These are phyloP conservation scores for Nigrograna mackinnonii DNA, from an alignment of 2,329 filamentous ascomycete species.

Conservation along the genomic window DNA sequence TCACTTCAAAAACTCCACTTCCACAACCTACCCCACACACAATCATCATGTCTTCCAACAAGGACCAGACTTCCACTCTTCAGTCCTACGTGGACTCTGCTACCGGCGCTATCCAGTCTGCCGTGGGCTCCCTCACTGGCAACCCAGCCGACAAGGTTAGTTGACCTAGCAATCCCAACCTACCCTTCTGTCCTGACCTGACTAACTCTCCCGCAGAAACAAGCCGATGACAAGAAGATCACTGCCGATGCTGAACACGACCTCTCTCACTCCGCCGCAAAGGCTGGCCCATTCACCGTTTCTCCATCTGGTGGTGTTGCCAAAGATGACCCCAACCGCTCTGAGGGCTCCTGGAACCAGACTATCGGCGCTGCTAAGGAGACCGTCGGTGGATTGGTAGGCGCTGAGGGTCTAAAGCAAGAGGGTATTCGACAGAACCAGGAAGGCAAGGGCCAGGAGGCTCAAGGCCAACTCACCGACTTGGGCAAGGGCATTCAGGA, in stretches of 20 bases:
- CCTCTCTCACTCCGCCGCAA: slow-evolving; percentile 74
- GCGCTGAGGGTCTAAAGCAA: slow-evolving; percentile 74
- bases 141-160: slow-evolving; percentile 67
- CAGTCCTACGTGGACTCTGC: slow-evolving; percentile 69
- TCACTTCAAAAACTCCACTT: slow-evolving; percentile 4
- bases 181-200: neutral
- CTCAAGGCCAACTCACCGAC: slow-evolving; percentile 79
- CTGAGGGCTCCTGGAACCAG: slow-evolving; percentile 80
- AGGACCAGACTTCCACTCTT: slow-evolving; percentile 69
- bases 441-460: slow-evolving; percentile 79
- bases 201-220: slow-evolving; percentile 45
- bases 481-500: slow-evolving; percentile 64
- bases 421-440: slow-evolving; percentile 77
- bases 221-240: slow-evolving; percentile 68
- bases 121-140: slow-evolving; percentile 73
- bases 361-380: slow-evolving; percentile 88
- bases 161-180: slow-evolving; percentile 2
- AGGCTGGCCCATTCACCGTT: slow-evolving; percentile 72
- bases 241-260: slow-evolving; percentile 70
- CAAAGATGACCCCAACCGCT: slow-evolving; percentile 73
- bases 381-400: slow-evolving; percentile 72
- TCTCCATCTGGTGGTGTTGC: slow-evolving; percentile 71
- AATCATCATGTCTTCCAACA: slow-evolving; percentile 55
- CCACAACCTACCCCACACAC: slow-evolving; percentile 5
- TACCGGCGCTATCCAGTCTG: slow-evolving; percentile 72